A percentile compares a stretch with the other conserved stretches of the same genome.
phyloP scores from a whole-genome alignment of 2,329 filamentous ascomycete genomes.

The Tolypocladium cylindrosporum region DNA sequence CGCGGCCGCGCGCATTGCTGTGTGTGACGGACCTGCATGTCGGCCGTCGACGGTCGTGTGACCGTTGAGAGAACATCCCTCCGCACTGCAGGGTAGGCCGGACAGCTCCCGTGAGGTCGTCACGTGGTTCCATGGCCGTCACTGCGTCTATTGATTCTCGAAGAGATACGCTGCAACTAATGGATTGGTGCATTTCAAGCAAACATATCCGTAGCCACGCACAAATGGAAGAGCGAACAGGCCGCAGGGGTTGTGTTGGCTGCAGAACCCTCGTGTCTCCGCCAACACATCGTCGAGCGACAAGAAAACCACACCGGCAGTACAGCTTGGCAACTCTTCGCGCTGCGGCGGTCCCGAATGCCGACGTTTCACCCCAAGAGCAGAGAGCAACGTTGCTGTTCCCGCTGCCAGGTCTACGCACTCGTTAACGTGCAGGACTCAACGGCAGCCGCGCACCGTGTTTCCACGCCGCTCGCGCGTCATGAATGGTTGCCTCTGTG shows the following conservation, averaged over 20 bases:
- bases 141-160: neutral
- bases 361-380: no score
- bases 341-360: neutral
- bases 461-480: no score
- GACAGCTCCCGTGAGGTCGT: neutral
- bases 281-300: neutral
- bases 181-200: neutral
- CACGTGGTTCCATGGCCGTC: neutral
- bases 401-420: no score
- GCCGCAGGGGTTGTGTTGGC: neutral
- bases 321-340: neutral
- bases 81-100: neutral
- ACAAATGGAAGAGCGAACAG: neutral
- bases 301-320: neutral
- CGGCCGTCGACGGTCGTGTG: neutral
- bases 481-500: no score
- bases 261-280: neutral
- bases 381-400: no score
- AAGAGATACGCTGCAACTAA: neutral
- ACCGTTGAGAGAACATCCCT: neutral
- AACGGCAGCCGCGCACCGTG: no score
- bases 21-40: neutral
- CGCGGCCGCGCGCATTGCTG: neutral
- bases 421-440: no score
- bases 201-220: neutral